These are phyloP conservation scores for Monosporascus sp. DNA, from an alignment of 2,329 filamentous ascomycete genomes.

Conservation along the genomic window DNA sequence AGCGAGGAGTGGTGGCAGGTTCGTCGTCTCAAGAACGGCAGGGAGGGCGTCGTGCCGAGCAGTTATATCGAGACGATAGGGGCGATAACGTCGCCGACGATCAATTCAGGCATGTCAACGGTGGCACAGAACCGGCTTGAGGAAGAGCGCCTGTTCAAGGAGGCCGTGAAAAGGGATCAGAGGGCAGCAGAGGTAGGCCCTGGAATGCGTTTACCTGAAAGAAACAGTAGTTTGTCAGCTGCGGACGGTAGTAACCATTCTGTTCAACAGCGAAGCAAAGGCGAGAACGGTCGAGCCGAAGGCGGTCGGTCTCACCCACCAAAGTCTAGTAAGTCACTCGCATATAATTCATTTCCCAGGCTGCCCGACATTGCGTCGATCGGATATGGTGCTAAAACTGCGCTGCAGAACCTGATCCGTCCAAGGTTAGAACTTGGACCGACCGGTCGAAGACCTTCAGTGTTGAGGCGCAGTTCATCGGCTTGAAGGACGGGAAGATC, in stretches of 20 bases:
- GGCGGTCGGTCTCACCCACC: conserved; percentile 45
- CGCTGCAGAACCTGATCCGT: conserved; percentile 67
- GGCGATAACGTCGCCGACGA: conserved; percentile 46
- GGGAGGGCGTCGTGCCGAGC: conserved; percentile 92
- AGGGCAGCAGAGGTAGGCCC: conserved; percentile 70
- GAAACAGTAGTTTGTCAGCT: conserved; percentile 72
- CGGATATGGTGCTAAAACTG: conserved; percentile 9
- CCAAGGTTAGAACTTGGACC: conserved; percentile 87
- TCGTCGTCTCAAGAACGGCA: conserved; percentile 80
- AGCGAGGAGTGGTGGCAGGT: conserved; percentile 99
- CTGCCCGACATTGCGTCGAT: not conserved
- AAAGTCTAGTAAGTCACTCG: conserved; percentile 67
- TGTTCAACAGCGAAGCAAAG: conserved; percentile 65
- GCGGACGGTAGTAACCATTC: conserved; percentile 61
- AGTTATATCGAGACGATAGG: conserved; percentile 91
- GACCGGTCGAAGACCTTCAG: conserved; percentile 94
- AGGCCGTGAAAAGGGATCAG: conserved; percentile 66
- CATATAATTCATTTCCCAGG: too few species aligned
- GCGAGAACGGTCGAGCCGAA: conserved; percentile 61
- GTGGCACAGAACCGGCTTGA: conserved; percentile 76
- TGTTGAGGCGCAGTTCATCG: conserved; percentile 94
- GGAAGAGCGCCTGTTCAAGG: conserved; percentile 77
- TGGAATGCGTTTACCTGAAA: conserved; percentile 68
- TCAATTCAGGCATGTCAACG: conserved; percentile 52
- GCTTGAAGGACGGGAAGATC: conserved; percentile 91